Base-by-base conservation (phyloP, 768 basidiomycete genomes). In the Pisolithus microcarpus region DNA sequence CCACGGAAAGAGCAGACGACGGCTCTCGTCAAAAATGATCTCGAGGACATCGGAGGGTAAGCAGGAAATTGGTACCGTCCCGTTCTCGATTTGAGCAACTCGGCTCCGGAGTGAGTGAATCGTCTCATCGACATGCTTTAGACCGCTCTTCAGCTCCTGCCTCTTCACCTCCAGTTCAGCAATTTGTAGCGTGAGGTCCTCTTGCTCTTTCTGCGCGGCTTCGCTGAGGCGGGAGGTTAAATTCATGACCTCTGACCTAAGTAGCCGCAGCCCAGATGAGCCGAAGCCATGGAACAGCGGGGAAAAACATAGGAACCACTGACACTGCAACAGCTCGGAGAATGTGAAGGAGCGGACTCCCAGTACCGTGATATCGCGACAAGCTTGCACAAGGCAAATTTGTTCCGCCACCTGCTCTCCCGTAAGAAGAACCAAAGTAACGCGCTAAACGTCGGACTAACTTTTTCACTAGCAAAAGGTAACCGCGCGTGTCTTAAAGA, bases 1-100 rank as follows among this genome's bases (percentile, higher is more conserved):
- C 65, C 65, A 66, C 18, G 52, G 54, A 38, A 55, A 54, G 48
- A 68, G 65, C 10, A 61, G 55, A 45, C 56, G 54, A 9, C 65
- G 62, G 47, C 63, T 57, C 49, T 66, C 66, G 48, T 66, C 67
- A 23, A 66, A 66, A 42, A 66, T 58, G 55, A 66, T 68, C 9
- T 65, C 66, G 15, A 66, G 66, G 8, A 66, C 61, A 51, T 66
- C 65, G 3, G 67, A 61, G 8, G 65, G 65, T 42, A 66, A 54
- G 45, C 49, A 59, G 40, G 66, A 58, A 26, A 66, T 57, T 31
- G 65, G 66, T 13, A 59, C 63, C 19, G 60, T 65, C 23, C 59
- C 52, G 38, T 66, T 66, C 36, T 58, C 61, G 53, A 66, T 68
- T 31, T 59, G 65, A 26, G 65, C 65, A 44, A 63, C 65, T 49